Evolutionary conservation across 2,329 filamentous ascomycete genomes (phyloP).

Genomic region (Leptographium procerum): DNA sequence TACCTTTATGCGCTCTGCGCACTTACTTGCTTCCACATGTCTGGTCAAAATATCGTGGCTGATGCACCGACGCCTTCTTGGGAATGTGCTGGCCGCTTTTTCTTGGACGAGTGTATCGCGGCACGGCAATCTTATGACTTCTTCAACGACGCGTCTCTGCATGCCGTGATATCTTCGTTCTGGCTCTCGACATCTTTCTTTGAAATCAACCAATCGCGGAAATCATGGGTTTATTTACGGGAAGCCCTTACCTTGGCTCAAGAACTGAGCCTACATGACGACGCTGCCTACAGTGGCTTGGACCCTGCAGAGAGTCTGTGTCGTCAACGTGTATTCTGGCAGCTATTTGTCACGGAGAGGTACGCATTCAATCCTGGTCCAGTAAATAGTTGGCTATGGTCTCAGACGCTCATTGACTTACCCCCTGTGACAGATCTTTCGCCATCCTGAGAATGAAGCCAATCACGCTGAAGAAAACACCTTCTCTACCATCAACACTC

Average conservation of each 20-base stretch:
- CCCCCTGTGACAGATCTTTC: conserved; percentile 36
- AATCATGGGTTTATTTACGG: conserved; percentile 50
- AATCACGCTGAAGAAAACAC: conserved; percentile 48
- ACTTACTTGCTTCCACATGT: conserved; percentile 39
- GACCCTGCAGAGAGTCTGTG: conserved; percentile 40
- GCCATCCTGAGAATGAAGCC: conserved; percentile 53
- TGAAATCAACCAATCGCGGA: conserved; percentile 48
- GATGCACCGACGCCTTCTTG: conserved; percentile 28
- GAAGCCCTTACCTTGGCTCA: conserved; percentile 50
- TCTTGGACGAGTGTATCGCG: conserved; percentile 46
- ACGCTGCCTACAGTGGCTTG: conserved; percentile 38
- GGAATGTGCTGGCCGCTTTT: conserved; percentile 40
- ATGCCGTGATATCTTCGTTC: conserved; percentile 50
- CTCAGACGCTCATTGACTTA: background rate
- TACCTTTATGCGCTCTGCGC: conserved; percentile 46
- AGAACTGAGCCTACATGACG: conserved; percentile 46
- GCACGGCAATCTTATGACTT: conserved; percentile 46
- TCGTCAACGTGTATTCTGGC: conserved; percentile 47
- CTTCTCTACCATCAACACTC: conserved; percentile 39
- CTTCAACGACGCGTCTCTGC: conserved; percentile 40
- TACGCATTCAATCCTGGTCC: conserved; percentile 15
- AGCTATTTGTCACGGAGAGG: conserved; percentile 51
- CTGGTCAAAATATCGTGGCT: conserved; percentile 28
- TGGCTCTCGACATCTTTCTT: conserved; percentile 51
- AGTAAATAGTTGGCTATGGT: background rate